phyloP scores from a whole-genome alignment of 1,284 basidiomycete genomes.

The Takashimella koratensis region DNA sequence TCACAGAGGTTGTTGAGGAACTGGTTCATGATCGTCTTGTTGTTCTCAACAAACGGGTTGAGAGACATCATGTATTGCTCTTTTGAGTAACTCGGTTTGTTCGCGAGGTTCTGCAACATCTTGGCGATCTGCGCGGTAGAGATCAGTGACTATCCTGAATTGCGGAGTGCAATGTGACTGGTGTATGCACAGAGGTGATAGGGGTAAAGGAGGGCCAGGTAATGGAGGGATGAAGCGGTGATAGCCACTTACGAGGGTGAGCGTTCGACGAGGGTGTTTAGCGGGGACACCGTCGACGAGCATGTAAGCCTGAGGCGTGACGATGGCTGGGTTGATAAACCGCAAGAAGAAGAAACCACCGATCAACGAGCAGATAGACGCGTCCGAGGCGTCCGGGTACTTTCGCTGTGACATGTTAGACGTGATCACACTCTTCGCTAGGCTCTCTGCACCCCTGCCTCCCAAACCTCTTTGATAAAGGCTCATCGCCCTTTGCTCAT shows the following conservation, averaged over 20 bases:
- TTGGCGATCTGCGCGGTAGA: constrained; percentile 83
- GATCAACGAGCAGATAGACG: constrained; percentile 95
- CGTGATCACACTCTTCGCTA: too few species aligned
- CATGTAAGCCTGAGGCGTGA: constrained; percentile 99
- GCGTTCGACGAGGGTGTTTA: constrained; percentile 90
- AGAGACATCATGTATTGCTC: constrained; percentile 98
- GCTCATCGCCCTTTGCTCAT: too few species aligned
- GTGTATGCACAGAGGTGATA: too few species aligned
- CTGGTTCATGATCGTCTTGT: constrained; percentile 94
- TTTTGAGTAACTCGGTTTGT: constrained; percentile 97
- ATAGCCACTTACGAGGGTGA: constrained; percentile 80
- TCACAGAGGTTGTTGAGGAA: constrained; percentile 96
- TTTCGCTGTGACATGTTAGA: constrained; percentile 89
- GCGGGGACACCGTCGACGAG: constrained; percentile 95
- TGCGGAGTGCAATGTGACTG: too few species aligned
- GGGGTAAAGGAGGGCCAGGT: too few species aligned
- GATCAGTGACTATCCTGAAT: not conserved
- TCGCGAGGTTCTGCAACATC: constrained; percentile 98
- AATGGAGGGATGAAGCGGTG: too few species aligned
- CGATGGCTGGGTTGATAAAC: constrained; percentile 99
- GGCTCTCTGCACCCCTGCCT: too few species aligned
- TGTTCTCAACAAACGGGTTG: constrained; percentile 97
- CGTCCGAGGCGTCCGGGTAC: constrained; percentile 96
- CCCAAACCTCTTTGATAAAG: too few species aligned
- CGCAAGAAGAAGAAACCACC: constrained; percentile 99